Evolutionary conservation across 75 land plant species (phyloP).

Genomic region (Picea glauca): DNA sequence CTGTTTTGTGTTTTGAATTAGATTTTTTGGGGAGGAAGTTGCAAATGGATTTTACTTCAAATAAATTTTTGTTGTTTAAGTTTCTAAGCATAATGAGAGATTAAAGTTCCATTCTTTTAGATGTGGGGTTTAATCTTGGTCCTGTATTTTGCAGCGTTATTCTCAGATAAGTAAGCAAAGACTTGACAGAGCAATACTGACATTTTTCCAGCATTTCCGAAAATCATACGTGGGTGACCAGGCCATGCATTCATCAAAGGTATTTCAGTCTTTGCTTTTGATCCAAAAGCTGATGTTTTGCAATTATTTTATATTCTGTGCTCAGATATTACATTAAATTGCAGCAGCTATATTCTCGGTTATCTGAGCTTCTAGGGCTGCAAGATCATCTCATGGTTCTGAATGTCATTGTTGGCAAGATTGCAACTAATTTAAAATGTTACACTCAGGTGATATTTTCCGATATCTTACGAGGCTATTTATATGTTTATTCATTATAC

Average conservation of each 20-base stretch:
- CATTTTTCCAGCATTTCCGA: slow-evolving; percentile 89
- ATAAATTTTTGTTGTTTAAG: background rate
- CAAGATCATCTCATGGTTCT: slow-evolving; percentile 81
- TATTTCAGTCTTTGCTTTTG: slow-evolving; percentile 10
- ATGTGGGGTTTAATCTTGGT: background rate
- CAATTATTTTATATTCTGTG: slow-evolving; percentile 7
- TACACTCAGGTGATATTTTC: slow-evolving; percentile 63
- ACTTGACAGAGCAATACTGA: slow-evolving; percentile 84
- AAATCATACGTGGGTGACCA: slow-evolving; percentile 96
- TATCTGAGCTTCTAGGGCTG: slow-evolving; percentile 88
- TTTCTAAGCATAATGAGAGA: background rate
- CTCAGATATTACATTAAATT: slow-evolving; percentile 7
- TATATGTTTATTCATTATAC: background rate
- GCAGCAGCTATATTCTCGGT: slow-evolving; percentile 90
- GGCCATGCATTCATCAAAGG: slow-evolving; percentile 95
- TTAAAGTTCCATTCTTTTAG: background rate
- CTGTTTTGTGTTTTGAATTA: background rate
- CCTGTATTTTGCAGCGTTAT: slow-evolving; percentile 59
- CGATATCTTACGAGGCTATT: background rate
- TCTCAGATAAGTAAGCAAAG: slow-evolving; percentile 79
- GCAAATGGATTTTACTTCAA: background rate
- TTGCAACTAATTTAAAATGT: slow-evolving; percentile 86
- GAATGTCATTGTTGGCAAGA: slow-evolving; percentile 83
- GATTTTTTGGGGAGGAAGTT: background rate
- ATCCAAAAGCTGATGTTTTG: background rate